Base-by-base conservation (phyloP, 2,329 filamentous ascomycete genomes). In the Trichoderma koningii region DNA sequence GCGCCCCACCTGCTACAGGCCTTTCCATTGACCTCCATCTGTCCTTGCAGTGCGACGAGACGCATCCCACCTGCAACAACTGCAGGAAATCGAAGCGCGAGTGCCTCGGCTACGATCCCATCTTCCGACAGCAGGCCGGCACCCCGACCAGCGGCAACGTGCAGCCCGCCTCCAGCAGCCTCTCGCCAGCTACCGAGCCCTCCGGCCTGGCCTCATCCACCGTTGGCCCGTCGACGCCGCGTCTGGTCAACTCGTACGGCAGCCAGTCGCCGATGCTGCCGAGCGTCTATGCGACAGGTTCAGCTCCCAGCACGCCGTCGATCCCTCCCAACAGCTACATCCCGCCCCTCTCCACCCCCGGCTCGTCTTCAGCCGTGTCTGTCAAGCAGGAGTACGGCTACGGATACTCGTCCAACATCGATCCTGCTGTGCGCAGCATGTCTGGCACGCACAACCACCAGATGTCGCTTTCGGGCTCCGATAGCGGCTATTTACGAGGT, bases 31-130 rank as follows among this genome's bases (percentile, higher is more conserved):
- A 72, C 70, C 67, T 70, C 55, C 59, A 69, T 66, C 70, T 65
- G 63, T 70, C 66, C 68, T 67, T 71, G 70, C 76, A 97, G 95
- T 99, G 95, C 80, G 95, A 98, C 85, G 95, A 99, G 83, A 88
- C 87, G 67, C 93, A 97, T 77, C 95, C 95, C 23, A 88, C 89
- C 66, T 99, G 95, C 82, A 89, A 92, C 79, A 92, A 95, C 75
- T 95, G 91, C 80, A 89, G 89, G 74, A 95, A 95, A 77, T 93
- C 90, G 70, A 95, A 94, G 79, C 90, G 91, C 73, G 91, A 94
- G 72, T 95, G 91, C 74, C 76, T 93, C 55, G 91, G 91, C 63
- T 95, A 95, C 85, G 91, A 95, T 73, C 91, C 91, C 44, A 91
- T 94, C 73, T 95, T 94, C 80, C 91, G 92, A 78, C 85, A 85